Base-by-base conservation (phyloP, 2,329 filamentous ascomycete species). In the Anthostomella pinea region DNA sequence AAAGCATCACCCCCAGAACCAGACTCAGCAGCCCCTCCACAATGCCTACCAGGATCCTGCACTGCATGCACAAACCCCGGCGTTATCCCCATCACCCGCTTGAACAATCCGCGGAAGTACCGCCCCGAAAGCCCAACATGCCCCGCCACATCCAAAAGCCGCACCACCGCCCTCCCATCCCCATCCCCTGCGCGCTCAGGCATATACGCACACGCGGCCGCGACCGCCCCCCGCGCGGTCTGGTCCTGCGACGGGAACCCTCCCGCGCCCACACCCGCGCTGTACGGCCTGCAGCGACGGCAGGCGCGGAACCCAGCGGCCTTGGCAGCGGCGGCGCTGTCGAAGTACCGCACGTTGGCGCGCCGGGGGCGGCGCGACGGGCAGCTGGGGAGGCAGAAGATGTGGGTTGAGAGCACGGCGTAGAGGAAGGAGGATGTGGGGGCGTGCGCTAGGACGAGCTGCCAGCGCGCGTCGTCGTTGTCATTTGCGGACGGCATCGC, bases 341-440 rank as follows among this genome's bases (percentile, higher is more conserved):
- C 54, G 57, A 69, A 79, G 58, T 81, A 83, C 2, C 59, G 56
- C 3, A 82, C 69, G 32, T 83, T 83, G 32, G 75, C 72, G 29
- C 78, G 70, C 2, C 78, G 70, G 2, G 80, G 77, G 9, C 82
- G 69, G 0, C 79, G 70, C 2, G 76, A 75, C 11, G 73, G 71
- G 54, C 79, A 83, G 14, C 69, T 76, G 2, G 79, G 77, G 2
- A 78, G 70, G 54, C 79, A 83, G 59, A 78, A 83, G 40, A 71
- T 65, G 42, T 62, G 59, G n/a, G 68, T 70, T 0, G 67, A 67
- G 33, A 56, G 56, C 4, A 70, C 68, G 32, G 47, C 67, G 49
- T 70, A 71, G 30, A 71, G 57, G 35, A 71, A 71, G 34, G 37
- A 37, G 1, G 39, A 13, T 9, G 35, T 33, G 7, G 42, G 33